Evolutionary conservation across 2,329 filamentous ascomycete species (phyloP).

Genomic region (Colletotrichum cordylinicola): DNA sequence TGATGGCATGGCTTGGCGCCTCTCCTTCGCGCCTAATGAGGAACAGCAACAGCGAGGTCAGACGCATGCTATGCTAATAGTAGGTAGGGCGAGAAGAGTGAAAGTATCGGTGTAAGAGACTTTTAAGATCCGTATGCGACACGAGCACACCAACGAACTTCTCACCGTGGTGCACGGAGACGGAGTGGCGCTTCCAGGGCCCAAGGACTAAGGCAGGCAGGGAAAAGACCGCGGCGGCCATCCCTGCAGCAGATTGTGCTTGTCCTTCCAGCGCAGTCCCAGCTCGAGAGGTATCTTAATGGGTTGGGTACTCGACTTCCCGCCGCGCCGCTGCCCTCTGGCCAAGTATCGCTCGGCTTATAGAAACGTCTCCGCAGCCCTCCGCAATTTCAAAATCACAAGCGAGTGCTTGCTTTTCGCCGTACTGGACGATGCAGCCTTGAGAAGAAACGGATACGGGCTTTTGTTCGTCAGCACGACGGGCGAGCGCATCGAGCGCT

Average conservation of each 20-base stretch:
- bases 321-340: not conserved
- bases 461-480: not conserved
- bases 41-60: not conserved
- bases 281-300: not conserved
- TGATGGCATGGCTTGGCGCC: not conserved
- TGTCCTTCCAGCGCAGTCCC: not conserved
- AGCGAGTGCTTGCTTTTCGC: constrained; percentile 4
- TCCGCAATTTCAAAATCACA: not conserved
- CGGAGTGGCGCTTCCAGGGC: not conserved
- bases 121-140: not conserved
- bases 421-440: not conserved
- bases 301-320: not conserved
- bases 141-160: not conserved
- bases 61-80: not conserved
- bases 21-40: not conserved
- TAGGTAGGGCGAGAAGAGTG: not conserved
- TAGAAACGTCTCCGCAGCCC: not conserved
- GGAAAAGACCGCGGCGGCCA: not conserved
- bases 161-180: not conserved
- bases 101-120: not conserved
- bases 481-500: not conserved
- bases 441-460: not conserved
- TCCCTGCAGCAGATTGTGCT: not conserved
- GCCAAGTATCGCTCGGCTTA: not conserved
- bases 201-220: not conserved